phyloP scores from a whole-genome alignment of 306 rosid species.

The Malus fusca region DNA sequence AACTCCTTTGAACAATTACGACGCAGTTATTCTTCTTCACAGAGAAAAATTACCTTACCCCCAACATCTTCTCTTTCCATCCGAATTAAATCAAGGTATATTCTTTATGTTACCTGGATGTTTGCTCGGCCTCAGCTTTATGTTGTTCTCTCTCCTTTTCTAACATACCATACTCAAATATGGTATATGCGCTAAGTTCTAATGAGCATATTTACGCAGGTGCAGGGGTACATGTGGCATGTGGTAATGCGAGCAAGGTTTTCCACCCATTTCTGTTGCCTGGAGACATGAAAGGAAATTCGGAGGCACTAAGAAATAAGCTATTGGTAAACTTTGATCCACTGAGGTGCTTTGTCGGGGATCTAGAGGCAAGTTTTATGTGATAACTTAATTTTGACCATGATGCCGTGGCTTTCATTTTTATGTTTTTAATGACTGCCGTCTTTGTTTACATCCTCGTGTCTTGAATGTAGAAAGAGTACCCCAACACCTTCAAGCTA shows the following conservation, averaged over 20 bases:
- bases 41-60: slow-evolving; percentile 81
- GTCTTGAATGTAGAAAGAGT: slow-evolving; percentile 45
- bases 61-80: slow-evolving; percentile 80
- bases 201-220: neutral
- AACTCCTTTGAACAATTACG: slow-evolving; percentile 85
- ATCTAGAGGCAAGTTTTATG: slow-evolving; percentile 62
- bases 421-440: too few relatives aligned
- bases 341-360: slow-evolving; percentile 53
- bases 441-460: neutral
- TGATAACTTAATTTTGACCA: slow-evolving; percentile 4
- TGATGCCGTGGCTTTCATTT: neutral
- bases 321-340: slow-evolving; percentile 83
- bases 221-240: slow-evolving; percentile 59
- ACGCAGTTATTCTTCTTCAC: slow-evolving; percentile 78
- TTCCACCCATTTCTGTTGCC: slow-evolving; percentile 71
- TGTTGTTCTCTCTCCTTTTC: neutral
- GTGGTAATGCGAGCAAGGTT: slow-evolving; percentile 55
- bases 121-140: neutral
- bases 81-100: slow-evolving; percentile 67
- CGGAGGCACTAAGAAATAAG: slow-evolving; percentile 52
- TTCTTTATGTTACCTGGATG: slow-evolving; percentile 1
- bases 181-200: neutral
- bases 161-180: neutral
- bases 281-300: slow-evolving; percentile 53
- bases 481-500: slow-evolving; percentile 50